These are phyloP conservation scores for Pyronema domesticum DNA, from an alignment of 495 filamentous ascomycete species.

Conservation along the genomic window DNA sequence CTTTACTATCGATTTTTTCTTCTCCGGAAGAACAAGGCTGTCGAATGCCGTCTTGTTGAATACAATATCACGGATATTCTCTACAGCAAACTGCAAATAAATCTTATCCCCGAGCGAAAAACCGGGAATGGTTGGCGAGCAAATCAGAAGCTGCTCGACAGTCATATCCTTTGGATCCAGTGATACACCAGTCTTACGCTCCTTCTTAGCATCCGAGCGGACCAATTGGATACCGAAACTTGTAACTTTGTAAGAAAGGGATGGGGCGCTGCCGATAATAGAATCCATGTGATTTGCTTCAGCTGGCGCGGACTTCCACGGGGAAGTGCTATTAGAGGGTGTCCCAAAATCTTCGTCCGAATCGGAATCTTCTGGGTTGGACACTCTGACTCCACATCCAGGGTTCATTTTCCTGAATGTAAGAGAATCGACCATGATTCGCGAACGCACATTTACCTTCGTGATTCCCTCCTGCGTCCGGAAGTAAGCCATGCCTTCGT, in stretches of 20 bases:
- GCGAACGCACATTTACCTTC: conserved; percentile 68
- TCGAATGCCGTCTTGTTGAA: conserved; percentile 74
- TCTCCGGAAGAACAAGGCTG: conserved; percentile 53
- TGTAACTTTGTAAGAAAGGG: conserved; percentile 27
- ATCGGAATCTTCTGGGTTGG: not conserved
- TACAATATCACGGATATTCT: conserved; percentile 59
- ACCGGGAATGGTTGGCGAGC: conserved; percentile 86
- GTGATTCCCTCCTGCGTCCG: conserved; percentile 63
- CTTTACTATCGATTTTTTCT: conserved; percentile 65
- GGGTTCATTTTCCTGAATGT: conserved; percentile 77
- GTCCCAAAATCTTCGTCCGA: not conserved
- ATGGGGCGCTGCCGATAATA: conserved; percentile 8
- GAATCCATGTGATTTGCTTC: not conserved
- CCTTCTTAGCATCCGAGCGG: conserved; percentile 29
- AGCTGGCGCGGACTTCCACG: conserved; percentile 1
- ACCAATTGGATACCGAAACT: conserved; percentile 39
- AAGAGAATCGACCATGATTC: conserved; percentile 79
- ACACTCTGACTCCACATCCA: conserved; percentile 54
- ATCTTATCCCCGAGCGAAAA: conserved; percentile 80
- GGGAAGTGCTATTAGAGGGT: not conserved
- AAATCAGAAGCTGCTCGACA: conserved; percentile 72
- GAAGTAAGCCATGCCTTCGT: conserved; percentile 66
- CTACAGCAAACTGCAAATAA: conserved; percentile 82
- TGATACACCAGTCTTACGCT: conserved; percentile 14
- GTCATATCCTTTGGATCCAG: conserved; percentile 36